These are phyloP conservation scores for Lodderomyces pseudojiufengensis DNA, from an alignment of 1,139 yeast species.

Conservation along the genomic window DNA sequence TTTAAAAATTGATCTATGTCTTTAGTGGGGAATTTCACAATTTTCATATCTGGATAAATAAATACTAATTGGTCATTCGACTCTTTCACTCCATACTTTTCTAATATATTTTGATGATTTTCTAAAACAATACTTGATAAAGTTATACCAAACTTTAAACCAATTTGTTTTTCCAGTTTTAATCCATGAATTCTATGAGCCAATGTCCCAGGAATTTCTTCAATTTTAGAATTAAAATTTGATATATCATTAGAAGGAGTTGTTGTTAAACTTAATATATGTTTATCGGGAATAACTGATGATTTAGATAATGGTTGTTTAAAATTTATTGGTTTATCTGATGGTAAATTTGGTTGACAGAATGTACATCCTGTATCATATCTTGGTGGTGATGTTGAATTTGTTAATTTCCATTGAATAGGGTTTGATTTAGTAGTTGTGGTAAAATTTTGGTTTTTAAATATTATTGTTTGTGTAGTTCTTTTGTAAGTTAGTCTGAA, in stretches of 20 bases:
- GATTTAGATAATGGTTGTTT: conserved; percentile 40
- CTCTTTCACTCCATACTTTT: conserved; percentile 11
- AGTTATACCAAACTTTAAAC: not conserved
- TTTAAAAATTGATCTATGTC: conserved; percentile 39
- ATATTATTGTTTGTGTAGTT: too few relatives aligned
- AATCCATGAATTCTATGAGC: conserved; percentile 23
- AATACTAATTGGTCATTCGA: conserved; percentile 25
- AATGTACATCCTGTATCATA: conserved; percentile 62
- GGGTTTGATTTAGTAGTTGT: too few relatives aligned
- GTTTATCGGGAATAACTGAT: conserved; percentile 51
- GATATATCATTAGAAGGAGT: conserved; percentile 17
- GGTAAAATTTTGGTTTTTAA: too few relatives aligned
- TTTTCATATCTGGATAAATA: conserved; percentile 56
- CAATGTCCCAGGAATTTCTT: conserved; percentile 39
- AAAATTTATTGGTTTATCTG: conserved; percentile 38
- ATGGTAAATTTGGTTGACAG: conserved; percentile 49
- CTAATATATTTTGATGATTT: conserved; percentile 14
- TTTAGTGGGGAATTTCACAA: conserved; percentile 30
- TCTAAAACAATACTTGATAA: conserved; percentile 36
- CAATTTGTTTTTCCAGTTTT: conserved; percentile 7
- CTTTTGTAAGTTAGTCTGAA: too few relatives aligned
- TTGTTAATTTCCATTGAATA: conserved; percentile 9
- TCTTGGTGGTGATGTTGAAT: conserved; percentile 47
- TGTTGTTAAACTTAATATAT: conserved; percentile 49
- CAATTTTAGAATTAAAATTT: conserved; percentile 57